phyloP scores from a whole-genome alignment of 2,329 filamentous ascomycete genomes.

The Elsinoe ampelina region DNA sequence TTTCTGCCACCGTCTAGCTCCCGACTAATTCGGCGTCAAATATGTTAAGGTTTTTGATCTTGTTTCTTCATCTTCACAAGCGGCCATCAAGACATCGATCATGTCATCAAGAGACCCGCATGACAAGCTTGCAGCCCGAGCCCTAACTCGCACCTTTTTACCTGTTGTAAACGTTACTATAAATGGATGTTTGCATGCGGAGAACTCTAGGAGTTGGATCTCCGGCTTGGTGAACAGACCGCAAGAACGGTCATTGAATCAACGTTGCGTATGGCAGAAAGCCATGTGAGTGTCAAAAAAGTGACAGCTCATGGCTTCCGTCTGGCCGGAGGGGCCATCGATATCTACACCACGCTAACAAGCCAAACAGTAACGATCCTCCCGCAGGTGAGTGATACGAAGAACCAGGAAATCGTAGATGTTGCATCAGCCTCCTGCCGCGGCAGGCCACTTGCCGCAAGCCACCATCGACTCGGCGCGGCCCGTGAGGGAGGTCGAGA shows the following conservation, averaged over 20 bases:
- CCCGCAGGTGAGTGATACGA: neutral
- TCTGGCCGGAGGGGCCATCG: neutral
- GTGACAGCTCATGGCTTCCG: constrained; percentile 3
- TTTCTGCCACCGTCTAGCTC: neutral
- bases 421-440: neutral
- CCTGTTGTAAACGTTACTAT: constrained; percentile 1
- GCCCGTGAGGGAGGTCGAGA: neutral
- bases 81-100: neutral
- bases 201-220: neutral
- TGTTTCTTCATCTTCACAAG: neutral
- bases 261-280: neutral
- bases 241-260: neutral
- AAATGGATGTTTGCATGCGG: constrained; percentile 3
- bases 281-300: neutral
- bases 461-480: constrained; percentile 4
- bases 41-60: neutral
- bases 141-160: constrained; percentile 8
- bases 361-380: constrained; percentile 1
- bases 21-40: too few species aligned
- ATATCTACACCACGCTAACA: neutral
- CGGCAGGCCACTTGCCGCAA: neutral
- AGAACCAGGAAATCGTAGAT: constrained; percentile 6
- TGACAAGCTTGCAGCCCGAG: constrained; percentile 4
- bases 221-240: too few species aligned
- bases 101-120: constrained; percentile 1